Evolutionary conservation across 352 stramenopile species (phyloP), one percentile per base, ranked within the genome.

Genomic region (Poterioochromonas sp.): DNA sequence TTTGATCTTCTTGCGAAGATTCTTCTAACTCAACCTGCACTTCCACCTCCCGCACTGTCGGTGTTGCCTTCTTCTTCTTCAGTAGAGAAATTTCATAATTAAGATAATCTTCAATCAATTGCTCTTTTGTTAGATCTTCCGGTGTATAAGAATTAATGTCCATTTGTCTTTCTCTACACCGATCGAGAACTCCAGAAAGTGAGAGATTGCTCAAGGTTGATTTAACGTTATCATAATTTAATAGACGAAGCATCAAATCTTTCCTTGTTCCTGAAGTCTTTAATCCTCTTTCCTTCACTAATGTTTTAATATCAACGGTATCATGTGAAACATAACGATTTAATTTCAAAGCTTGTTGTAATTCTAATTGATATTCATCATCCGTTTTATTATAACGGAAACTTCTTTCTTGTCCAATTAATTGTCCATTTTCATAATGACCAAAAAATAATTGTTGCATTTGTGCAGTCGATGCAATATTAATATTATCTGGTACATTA

Each of bases 361-460:
- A 5, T 1, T 29, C 65, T 54, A 1, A 0, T 12, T 44, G 15
- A 18, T 54, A n/a, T 39, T 74, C 65, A 40, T 51, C 65, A 18
- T 18, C 41, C 32, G 65, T 37, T 35, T 40, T 51, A 18, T 74
- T 37, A 35, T 54, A 20, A 22, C 5, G 34, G 40, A 51, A 74
- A 3, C 3, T 20, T 3, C 62, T 8, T 29, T 71, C 34, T 29
- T 3, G 32, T 29, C 12, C 11, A 47, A 71, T 71, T 22, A 71
- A n/a, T 29, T 71, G 8, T 20, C 26, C 1, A 47, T 93, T 86
- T 0, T 82, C 83, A 49, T 92, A 92, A 32, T 89, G 88, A 18
- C 88, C 90, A 69, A 94, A 95, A 29, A 95, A 83, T 63, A 95
- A 51, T 40, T 94, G 89, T 81, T 93, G 89, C 76, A 93, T 93